Percentiles rank a stretch among this genome's conserved stretches.
These are phyloP conservation scores for Acmispon strigosus DNA, from an alignment of 306 rosid species.

Conservation along the genomic window DNA sequence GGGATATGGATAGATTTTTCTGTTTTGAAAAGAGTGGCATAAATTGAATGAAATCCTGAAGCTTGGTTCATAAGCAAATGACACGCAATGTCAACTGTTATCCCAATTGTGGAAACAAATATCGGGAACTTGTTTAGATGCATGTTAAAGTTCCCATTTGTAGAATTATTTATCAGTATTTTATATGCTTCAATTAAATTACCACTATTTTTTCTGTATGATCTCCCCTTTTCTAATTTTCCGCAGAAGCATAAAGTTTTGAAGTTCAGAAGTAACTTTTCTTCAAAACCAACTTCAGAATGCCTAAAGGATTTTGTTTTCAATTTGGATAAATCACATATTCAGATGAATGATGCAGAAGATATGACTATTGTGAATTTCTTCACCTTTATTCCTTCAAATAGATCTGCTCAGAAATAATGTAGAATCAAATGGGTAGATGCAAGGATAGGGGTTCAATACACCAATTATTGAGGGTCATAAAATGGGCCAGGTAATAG, in stretches of 20 bases:
- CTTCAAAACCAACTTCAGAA: too few relatives aligned
- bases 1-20: not conserved
- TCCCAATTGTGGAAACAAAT: not conserved
- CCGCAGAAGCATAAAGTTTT: not conserved
- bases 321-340: conserved; percentile 11
- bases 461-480: too few relatives aligned
- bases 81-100: not conserved
- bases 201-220: not conserved
- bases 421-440: not conserved
- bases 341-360: not conserved
- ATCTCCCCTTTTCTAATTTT: not conserved
- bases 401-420: not conserved
- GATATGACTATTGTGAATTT: not conserved
- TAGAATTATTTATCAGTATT: not conserved
- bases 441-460: not conserved
- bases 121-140: not conserved
- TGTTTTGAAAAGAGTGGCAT: not conserved
- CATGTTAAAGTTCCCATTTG: not conserved
- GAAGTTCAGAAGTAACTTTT: not conserved
- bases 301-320: not conserved
- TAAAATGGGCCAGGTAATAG: too few relatives aligned
- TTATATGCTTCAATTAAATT: not conserved
- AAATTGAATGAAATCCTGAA: not conserved
- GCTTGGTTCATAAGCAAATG: not conserved
- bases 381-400: not conserved